Evolutionary conservation across 495 filamentous ascomycete species (phyloP).

Genomic region (Talaromyces proteolyticus): DNA sequence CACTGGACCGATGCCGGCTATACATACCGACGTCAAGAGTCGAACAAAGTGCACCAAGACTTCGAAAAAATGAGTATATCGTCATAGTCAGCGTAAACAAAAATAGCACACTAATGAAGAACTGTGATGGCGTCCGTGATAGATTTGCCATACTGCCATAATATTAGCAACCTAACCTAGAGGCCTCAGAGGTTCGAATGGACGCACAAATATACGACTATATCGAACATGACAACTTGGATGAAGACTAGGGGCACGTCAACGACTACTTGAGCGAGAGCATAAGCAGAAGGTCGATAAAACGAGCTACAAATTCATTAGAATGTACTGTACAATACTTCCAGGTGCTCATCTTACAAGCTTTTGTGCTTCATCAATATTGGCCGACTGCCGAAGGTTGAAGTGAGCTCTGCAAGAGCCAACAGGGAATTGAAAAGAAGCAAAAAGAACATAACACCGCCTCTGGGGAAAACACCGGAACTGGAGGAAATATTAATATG

Average conservation of each 20-base stretch:
- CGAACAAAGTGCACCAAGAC: slow-evolving; percentile 57
- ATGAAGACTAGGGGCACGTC: slow-evolving; percentile 68
- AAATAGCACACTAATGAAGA: slow-evolving; percentile 73
- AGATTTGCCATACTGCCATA: slow-evolving; percentile 50
- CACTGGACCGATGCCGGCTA: background rate
- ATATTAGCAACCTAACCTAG: slow-evolving; percentile 1
- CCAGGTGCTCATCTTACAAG: slow-evolving; percentile 29
- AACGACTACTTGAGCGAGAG: slow-evolving; percentile 68
- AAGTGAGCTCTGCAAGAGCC: slow-evolving; percentile 68
- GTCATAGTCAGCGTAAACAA: slow-evolving; percentile 58
- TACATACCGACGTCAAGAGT: slow-evolving; percentile 52
- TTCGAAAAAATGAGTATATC: slow-evolving; percentile 75
- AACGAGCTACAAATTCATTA: slow-evolving; percentile 47
- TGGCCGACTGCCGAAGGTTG: slow-evolving; percentile 62
- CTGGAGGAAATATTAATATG: slow-evolving; percentile 15
- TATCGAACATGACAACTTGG: slow-evolving; percentile 65
- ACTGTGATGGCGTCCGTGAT: slow-evolving; percentile 64
- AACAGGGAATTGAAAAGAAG: slow-evolving; percentile 78
- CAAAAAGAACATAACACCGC: slow-evolving; percentile 65
- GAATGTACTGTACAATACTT: background rate
- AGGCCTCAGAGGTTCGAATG: slow-evolving; percentile 6
- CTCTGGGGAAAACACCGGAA: slow-evolving; percentile 39
- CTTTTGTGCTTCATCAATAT: slow-evolving; percentile 80
- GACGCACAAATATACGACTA: slow-evolving; percentile 67
- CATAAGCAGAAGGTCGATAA: slow-evolving; percentile 75